phyloP scores from a whole-genome alignment of 176 grass and related monocot genomes.

The Alopecurus myosuroides region DNA sequence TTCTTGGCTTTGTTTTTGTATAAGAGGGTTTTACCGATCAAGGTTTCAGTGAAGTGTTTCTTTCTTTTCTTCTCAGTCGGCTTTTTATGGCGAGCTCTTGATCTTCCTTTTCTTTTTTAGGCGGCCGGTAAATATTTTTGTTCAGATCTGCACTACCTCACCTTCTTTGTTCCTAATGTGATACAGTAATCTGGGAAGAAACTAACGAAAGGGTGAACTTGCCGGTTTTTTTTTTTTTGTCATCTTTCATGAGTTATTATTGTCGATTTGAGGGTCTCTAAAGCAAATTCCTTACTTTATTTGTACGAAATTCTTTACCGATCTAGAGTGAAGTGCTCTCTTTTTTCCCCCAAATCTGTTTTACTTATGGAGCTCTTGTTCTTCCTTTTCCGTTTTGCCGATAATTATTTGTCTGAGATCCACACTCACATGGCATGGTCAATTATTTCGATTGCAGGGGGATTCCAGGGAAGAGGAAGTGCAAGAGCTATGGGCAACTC shows the following conservation, averaged over 20 bases:
- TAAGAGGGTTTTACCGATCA: neutral
- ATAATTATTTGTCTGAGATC: too few species aligned
- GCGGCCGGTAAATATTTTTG: neutral
- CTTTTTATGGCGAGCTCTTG: neutral
- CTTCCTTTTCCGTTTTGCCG: too few species aligned
- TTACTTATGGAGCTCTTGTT: too few species aligned
- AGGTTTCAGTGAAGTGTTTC: too few species aligned
- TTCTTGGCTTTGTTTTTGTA: neutral
- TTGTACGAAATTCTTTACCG: too few species aligned
- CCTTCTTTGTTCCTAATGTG: neutral
- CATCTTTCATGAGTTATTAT: neutral
- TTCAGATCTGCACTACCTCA: neutral
- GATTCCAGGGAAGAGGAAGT: neutral
- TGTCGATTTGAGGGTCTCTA: neutral
- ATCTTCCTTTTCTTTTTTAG: neutral
- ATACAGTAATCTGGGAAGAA: neutral
- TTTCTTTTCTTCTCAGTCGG: too few species aligned
- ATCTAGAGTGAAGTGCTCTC: too few species aligned
- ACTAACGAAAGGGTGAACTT: neutral
- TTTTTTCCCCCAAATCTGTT: too few species aligned
- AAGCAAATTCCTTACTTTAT: too few species aligned
- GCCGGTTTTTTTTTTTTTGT: neutral
- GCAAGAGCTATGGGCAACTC: neutral
- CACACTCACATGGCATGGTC: neutral
- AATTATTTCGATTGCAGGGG: neutral